Base-by-base conservation (phyloP, 345 rosid species). In the Aegle marmelos region DNA sequence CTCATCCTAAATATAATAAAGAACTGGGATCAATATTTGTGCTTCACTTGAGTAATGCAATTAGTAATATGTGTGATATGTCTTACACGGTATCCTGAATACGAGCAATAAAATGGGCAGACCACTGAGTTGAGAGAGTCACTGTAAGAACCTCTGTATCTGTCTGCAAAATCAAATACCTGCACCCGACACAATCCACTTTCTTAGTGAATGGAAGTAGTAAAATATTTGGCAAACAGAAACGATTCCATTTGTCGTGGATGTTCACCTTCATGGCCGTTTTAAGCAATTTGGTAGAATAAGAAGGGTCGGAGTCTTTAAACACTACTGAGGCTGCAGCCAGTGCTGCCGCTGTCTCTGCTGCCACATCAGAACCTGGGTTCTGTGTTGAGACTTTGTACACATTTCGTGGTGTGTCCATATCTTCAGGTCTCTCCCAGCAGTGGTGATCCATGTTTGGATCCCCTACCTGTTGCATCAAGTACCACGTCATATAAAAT, bases 341-440 rank as follows among this genome's bases (percentile, higher is more conserved):
- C 62, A 92, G 73, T 14, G 97, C 97, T 6, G 97, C 94, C 1
- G 94, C 94, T 21, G 94, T 90, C 81, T 92, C 94, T 0, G 91
- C 94, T 19, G 94, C 97, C 30, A 93, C 98, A 75, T 93, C 93
- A 0, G 97, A 93, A 16, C 94, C 91, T 0, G 97, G 94, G 70
- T 86, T 89, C 79, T 89, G 90, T 7, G 85, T 14, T 2, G 90
- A 78, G 19, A 92, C 88, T 77, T 88, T 87, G 90, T 90, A 92
- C 14, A 83, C 90, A 56, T 80, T 90, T 19, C 97, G 88, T 4
- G 92, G 87, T 0, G 92, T 90, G 80, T 89, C 94, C 93, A 91
- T 91, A 62, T 91, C 97, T 83, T 91, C 96, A 1, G 91, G 95
- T 81, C 95, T 90, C 85, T 91, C 93, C 93, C 93, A 90, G 78